Conservation (phyloP, 257 asterid species). For the Nicotiana attenuata region DNA sequence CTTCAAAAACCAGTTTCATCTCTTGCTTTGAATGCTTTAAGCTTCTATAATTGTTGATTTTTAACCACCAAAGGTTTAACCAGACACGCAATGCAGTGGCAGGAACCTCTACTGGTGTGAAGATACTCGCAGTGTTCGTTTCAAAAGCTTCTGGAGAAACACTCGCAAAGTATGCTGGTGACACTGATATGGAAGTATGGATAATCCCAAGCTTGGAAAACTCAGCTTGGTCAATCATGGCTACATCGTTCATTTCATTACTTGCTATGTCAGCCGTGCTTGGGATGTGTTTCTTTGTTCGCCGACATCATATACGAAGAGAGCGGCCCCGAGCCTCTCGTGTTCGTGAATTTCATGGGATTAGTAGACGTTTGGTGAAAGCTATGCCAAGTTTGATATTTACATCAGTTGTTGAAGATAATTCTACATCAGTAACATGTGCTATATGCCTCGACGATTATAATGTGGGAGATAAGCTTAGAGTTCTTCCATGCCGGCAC, state of each 20-base stretch:
- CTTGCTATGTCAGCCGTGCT: conserved; percentile 71
- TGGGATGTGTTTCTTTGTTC: conserved; percentile 79
- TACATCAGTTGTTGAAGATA: conserved; percentile 70
- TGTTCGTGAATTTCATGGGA: conserved; percentile 61
- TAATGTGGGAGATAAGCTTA: conserved; percentile 64
- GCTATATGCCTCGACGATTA: conserved; percentile 95
- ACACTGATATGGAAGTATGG: conserved; percentile 44
- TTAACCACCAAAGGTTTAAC: neutral
- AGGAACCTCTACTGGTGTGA: conserved; percentile 56
- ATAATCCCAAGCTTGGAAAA: conserved; percentile 53
- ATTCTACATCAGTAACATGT: conserved; percentile 71
- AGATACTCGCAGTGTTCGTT: conserved; percentile 67
- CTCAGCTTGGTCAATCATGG: conserved; percentile 77
- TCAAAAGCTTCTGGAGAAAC: conserved; percentile 53
- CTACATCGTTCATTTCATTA: conserved; percentile 59
- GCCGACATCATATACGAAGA: conserved; percentile 60
- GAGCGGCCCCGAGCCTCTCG: conserved; percentile 38
- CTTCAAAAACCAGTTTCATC: neutral
- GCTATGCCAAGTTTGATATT: conserved; percentile 82
- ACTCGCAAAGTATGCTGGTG: conserved; percentile 44
- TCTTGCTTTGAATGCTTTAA: neutral
- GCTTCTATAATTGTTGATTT: neutral
- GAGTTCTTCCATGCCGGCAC: conserved; percentile 77
- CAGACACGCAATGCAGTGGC: conserved; percentile 50
- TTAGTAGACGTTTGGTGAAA: conserved; percentile 75